These are phyloP conservation scores for Pichia sp. DNA, from an alignment of 1,139 yeast species.

Conservation along the genomic window DNA sequence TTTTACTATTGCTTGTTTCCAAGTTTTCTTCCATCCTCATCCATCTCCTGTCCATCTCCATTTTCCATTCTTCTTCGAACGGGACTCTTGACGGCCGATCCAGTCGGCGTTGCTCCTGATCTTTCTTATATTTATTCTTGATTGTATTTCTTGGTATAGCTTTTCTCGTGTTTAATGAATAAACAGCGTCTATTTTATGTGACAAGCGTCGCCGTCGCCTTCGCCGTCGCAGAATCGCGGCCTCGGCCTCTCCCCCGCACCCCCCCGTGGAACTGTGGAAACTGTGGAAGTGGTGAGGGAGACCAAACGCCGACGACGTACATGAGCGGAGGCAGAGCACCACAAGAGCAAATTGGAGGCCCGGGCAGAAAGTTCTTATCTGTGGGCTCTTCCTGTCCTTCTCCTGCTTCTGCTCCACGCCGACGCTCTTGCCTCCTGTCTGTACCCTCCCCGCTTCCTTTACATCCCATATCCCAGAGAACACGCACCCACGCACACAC, in stretches of 20 bases:
- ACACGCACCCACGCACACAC: too few relatives aligned
- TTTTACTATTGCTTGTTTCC: constrained; percentile 3
- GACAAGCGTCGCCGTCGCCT: background rate
- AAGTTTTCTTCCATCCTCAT: background rate
- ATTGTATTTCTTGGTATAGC: constrained; percentile 19
- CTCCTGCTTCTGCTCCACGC: too few relatives aligned
- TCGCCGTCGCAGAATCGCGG: background rate
- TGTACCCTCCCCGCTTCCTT: too few relatives aligned
- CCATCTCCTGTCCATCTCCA: background rate
- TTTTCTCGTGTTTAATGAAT: constrained; percentile 31
- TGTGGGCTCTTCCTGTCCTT: too few relatives aligned
- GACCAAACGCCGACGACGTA: background rate
- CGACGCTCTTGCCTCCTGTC: too few relatives aligned
- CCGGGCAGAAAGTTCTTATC: background rate
- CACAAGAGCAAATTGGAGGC: background rate
- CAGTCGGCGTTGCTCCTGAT: background rate
- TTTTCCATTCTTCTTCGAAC: background rate
- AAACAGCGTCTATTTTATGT: constrained; percentile 23
- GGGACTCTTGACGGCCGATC: background rate
- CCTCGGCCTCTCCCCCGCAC: background rate
- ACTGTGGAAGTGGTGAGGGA: background rate
- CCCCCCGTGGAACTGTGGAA: background rate
- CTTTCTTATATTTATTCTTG: constrained; percentile 5
- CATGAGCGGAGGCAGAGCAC: background rate
- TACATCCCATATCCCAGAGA: too few relatives aligned